phyloP scores from a whole-genome alignment of 441 rosid species.

The Erodium chrysanthum region DNA sequence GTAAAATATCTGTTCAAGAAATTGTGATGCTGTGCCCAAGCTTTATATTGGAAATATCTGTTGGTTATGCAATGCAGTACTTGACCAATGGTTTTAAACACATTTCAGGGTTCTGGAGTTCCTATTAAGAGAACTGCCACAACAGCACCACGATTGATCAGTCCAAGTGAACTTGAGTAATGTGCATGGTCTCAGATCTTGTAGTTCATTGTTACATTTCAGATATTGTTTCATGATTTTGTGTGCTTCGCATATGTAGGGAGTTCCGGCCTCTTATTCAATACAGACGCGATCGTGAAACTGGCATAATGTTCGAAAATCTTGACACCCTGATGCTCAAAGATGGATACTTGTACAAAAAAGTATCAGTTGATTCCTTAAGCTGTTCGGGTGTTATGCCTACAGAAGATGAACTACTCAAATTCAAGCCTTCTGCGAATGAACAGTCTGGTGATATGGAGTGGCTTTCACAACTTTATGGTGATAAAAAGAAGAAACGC shows the following conservation, averaged over 20 bases:
- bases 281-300: constrained; percentile 73
- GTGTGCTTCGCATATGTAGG: constrained; percentile 28
- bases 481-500: constrained; percentile 51
- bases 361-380: constrained; percentile 64
- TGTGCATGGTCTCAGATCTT: constrained; percentile 19
- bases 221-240: constrained; percentile 11
- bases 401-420: constrained; percentile 63
- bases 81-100: not conserved
- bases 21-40: not conserved
- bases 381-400: constrained; percentile 60
- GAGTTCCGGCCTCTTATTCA: constrained; percentile 82
- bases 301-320: constrained; percentile 49
- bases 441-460: constrained; percentile 53
- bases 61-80: not conserved
- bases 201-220: constrained; percentile 4
- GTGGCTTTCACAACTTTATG: constrained; percentile 87
- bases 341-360: constrained; percentile 75
- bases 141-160: constrained; percentile 83
- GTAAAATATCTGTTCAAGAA: not conserved
- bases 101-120: constrained; percentile 68
- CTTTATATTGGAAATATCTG: not conserved
- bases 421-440: constrained; percentile 55
- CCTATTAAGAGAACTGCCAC: constrained; percentile 37
- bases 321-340: constrained; percentile 81
- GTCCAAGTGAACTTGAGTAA: constrained; percentile 86